Evolutionary conservation across 139 green algal genomes (phyloP).

Genomic region (Micractinium sp.): DNA sequence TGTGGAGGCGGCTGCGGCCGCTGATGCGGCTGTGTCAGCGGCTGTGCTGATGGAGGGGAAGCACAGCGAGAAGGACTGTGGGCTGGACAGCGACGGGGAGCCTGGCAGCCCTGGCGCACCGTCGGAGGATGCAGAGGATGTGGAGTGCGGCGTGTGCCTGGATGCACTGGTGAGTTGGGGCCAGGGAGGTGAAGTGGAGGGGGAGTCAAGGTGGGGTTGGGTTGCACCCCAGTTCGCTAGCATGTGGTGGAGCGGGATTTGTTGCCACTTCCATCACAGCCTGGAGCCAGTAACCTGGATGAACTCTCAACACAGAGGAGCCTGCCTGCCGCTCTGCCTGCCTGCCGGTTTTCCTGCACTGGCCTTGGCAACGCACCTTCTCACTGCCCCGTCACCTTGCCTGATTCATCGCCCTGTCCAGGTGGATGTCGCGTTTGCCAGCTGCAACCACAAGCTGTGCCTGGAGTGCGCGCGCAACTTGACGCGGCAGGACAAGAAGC

Average conservation of each 20-base stretch:
- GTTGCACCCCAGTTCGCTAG: too few relatives aligned
- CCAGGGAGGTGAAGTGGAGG: not conserved
- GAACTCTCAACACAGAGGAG: not conserved
- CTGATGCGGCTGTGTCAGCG: not conserved
- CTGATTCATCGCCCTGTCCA: not conserved
- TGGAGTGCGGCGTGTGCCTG: slow-evolving; percentile 67
- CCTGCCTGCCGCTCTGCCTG: not conserved
- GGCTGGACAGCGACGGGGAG: slow-evolving; percentile 18
- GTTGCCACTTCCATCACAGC: too few relatives aligned
- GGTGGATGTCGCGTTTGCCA: slow-evolving; percentile 56
- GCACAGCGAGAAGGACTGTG: slow-evolving; percentile 31
- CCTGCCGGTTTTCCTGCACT: not conserved
- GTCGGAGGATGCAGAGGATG: slow-evolving; percentile 6
- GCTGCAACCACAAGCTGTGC: slow-evolving; percentile 61
- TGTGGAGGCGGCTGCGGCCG: not conserved
- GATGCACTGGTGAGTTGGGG: slow-evolving; percentile 38
- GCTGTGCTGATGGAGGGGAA: not conserved
- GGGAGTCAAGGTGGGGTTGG: too few relatives aligned
- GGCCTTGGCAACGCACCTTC: not conserved
- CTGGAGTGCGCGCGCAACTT: slow-evolving; percentile 56
- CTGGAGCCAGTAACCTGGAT: too few relatives aligned
- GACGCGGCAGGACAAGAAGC: slow-evolving; percentile 64
- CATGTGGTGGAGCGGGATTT: too few relatives aligned
- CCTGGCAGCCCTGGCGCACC: not conserved
- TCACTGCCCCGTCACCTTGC: not conserved